These are phyloP conservation scores for Starmera caribaea DNA, from an alignment of 805 yeast species.

Conservation along the genomic window DNA sequence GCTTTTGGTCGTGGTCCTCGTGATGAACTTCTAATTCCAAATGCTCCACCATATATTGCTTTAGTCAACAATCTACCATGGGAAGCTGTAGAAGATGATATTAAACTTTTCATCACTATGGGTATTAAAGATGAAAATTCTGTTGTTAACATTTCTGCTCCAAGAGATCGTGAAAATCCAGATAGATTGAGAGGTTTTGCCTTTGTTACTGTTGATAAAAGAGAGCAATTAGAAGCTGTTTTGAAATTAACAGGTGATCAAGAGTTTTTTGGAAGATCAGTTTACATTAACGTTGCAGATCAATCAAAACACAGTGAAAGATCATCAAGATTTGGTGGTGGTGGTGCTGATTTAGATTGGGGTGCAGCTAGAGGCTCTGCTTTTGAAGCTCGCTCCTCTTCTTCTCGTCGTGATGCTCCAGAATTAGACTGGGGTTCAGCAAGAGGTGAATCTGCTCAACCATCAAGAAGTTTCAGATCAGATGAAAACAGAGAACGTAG, in stretches of 20 bases:
- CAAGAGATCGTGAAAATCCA: constrained; percentile 51
- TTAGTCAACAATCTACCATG: constrained; percentile 79
- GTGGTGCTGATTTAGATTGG: constrained; percentile 35
- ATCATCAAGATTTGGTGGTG: constrained; percentile 29
- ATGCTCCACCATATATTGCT: constrained; percentile 87
- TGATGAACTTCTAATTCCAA: constrained; percentile 79
- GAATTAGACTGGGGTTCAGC: constrained; percentile 38
- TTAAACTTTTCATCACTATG: constrained; percentile 52
- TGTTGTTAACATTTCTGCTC: constrained; percentile 59
- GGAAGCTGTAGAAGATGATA: constrained; percentile 60
- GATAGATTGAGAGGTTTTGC: constrained; percentile 81
- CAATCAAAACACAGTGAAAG: constrained; percentile 31
- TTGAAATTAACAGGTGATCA: constrained; percentile 55
- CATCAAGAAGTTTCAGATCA: constrained; percentile 20
- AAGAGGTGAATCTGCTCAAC: constrained; percentile 29
- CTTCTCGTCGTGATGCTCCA: constrained; percentile 15
- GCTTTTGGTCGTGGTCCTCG: constrained; percentile 38
- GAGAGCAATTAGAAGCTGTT: constrained; percentile 68
- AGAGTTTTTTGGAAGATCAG: constrained; percentile 60
- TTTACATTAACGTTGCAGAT: constrained; percentile 76
- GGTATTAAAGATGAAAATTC: constrained; percentile 40
- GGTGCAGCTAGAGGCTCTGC: constrained; percentile 40
- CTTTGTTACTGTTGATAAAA: constrained; percentile 72
- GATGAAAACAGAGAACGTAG: constrained; percentile 21
- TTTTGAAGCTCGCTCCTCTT: constrained; percentile 22